A percentile compares a stretch with the other conserved stretches of the same genome.
These are phyloP conservation scores for Verticillium zaregamsianum DNA, from an alignment of 2,329 filamentous ascomycete species.

Conservation along the genomic window DNA sequence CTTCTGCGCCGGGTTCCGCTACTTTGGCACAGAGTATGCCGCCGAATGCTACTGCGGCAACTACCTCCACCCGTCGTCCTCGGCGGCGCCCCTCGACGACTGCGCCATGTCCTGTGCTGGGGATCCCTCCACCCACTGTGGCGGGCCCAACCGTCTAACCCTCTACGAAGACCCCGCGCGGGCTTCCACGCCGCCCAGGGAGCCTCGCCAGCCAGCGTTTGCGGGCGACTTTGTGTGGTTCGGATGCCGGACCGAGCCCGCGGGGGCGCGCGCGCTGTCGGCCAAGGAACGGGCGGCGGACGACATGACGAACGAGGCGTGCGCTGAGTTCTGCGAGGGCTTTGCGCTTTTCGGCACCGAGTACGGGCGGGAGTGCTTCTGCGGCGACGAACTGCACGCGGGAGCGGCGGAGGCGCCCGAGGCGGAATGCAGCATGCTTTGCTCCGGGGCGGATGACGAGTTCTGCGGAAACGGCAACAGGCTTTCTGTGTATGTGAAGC, in stretches of 20 bases:
- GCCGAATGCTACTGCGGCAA: conserved; percentile 35
- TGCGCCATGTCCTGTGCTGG: conserved; percentile 30
- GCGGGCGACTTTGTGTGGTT: conserved; percentile 26
- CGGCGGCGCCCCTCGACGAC: conserved; percentile 22
- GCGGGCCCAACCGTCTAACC: conserved; percentile 25
- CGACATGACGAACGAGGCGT: conserved; percentile 27
- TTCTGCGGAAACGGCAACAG: conserved; percentile 36
- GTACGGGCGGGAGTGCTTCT: conserved; percentile 33
- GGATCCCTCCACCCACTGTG: conserved; percentile 27
- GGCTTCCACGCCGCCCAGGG: not conserved
- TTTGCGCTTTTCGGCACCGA: conserved; percentile 31
- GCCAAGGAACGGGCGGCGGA: conserved; percentile 17
- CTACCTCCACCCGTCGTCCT: conserved; percentile 20
- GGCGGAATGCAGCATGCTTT: conserved; percentile 35
- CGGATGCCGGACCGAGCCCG: conserved; percentile 33
- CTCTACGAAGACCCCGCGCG: conserved; percentile 25
- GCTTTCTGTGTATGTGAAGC: conserved; percentile 29
- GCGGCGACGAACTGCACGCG: conserved; percentile 23
- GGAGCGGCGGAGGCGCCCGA: conserved; percentile 21
- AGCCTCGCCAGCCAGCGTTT: conserved; percentile 24
- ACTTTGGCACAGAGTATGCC: conserved; percentile 36
- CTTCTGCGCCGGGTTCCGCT: conserved; percentile 30
- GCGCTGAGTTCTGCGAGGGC: conserved; percentile 25
- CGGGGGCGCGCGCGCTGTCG: conserved; percentile 26
- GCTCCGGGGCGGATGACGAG: conserved; percentile 29